Conservation (phyloP, 176 grass and related monocot genomes). For the Aegilops sharonensis region DNA sequence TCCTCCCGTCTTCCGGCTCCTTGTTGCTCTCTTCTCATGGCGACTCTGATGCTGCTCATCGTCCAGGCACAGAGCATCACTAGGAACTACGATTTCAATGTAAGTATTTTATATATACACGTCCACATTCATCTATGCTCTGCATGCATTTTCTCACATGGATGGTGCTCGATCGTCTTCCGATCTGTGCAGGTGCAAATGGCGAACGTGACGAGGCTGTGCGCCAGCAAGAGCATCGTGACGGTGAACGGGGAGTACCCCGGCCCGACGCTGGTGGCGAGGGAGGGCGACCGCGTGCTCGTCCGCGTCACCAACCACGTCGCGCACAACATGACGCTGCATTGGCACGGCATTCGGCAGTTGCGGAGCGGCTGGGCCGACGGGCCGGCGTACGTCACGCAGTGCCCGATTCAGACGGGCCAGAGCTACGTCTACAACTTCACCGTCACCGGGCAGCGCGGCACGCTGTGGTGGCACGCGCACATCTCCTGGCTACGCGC, state of each 20-base stretch:
- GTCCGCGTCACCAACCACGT: slow-evolving; percentile 51
- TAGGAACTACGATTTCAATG: slow-evolving; percentile 1
- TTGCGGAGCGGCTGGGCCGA: slow-evolving; percentile 51
- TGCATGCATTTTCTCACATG: neutral
- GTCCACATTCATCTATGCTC: neutral
- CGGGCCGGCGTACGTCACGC: slow-evolving; percentile 62
- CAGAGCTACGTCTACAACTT: slow-evolving; percentile 41
- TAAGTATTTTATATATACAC: neutral
- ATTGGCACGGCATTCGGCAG: slow-evolving; percentile 69
- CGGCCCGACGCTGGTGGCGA: slow-evolving; percentile 46
- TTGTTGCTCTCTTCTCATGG: neutral
- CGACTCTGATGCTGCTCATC: neutral
- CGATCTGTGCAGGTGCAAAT: neutral
- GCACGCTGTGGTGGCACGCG: slow-evolving; percentile 63
- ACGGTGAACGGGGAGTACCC: slow-evolving; percentile 65
- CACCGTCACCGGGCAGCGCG: slow-evolving; percentile 45
- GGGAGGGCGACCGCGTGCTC: slow-evolving; percentile 45
- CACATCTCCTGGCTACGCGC: slow-evolving; percentile 48
- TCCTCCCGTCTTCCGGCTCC: neutral
- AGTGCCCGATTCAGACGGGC: slow-evolving; percentile 62
- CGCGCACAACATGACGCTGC: slow-evolving; percentile 47
- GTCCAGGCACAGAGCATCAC: slow-evolving; percentile 7
- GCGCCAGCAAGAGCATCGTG: slow-evolving; percentile 51
- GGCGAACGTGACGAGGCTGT: slow-evolving; percentile 33
- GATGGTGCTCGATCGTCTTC: neutral